Evolutionary conservation across 2,329 filamentous ascomycete genomes (phyloP), one percentile per base, ranked within the genome.

Genomic region (Achaetomium macrosporum): DNA sequence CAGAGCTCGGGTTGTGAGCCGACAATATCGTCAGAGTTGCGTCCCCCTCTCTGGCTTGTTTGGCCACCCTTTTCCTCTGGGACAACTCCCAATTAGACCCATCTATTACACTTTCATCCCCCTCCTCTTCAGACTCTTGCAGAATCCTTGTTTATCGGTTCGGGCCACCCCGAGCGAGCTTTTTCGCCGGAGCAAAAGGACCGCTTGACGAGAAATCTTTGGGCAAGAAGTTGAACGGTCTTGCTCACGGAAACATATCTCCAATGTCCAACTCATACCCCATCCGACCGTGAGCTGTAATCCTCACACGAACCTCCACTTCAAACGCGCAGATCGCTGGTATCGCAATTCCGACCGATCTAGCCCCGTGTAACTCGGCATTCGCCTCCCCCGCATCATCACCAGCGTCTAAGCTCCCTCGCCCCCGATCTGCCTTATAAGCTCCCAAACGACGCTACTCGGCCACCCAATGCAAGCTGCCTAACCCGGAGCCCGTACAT

Each of bases 21-120:
- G 40, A 53, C 59, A 59, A 59, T 39, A 60, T 63, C 57, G 60
- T 61, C 60, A 63, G 54, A 59, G 57, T 59, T 59, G 53, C 56
- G 56, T 55, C n/a, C 33, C 53, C 47, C 33, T 53, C 30, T 45
- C 44, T 39, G 40, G 40, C 48, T 47, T 35, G 41, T 57, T 53
- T 57, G 50, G 54, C 57, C 59, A 60, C 57, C 55, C 45, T 19
- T 44, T 42, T 53, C 42, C 46, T 41, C 35, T 47, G 30, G 43
- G 42, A 5, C 43, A 51, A 35, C 47, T 49, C 39, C 48, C 54
- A 51, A 47, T 50, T 43, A 42, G 20, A 31, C 46, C 20, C 31
- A 35, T 16, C 29, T 16, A 40, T 20, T 25, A 25, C 25, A 25
- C 25, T 7, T 25, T 25, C 46, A 41, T n/a, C 19, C 45, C 45